These are phyloP conservation scores for Trifolium fragiferum DNA, from an alignment of 306 rosid genomes.

Conservation along the genomic window DNA sequence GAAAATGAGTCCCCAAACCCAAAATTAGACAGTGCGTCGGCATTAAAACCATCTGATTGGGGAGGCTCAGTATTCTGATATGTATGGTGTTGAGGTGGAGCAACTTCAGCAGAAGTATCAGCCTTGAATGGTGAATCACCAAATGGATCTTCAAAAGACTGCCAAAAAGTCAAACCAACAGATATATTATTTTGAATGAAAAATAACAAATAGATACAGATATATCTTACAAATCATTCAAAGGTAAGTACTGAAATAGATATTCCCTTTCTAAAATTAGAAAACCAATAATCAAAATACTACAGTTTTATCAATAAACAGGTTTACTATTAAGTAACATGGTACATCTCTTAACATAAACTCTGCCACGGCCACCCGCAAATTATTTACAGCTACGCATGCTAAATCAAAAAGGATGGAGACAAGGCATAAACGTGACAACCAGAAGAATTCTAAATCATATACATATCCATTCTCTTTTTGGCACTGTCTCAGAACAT, in stretches of 20 bases:
- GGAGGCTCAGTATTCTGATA: conserved; percentile 49
- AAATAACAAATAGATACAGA: conserved; percentile 13
- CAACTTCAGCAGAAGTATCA: conserved; percentile 56
- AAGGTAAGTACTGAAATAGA: conserved; percentile 12
- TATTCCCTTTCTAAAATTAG: conserved; percentile 4
- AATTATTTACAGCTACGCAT: conserved; percentile 2
- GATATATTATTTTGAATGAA: conserved; percentile 33
- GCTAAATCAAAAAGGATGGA: conserved; percentile 20
- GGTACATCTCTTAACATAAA: conserved; percentile 15
- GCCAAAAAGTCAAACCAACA: conserved; percentile 42
- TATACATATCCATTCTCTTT: conserved; percentile 1
- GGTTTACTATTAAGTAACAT: not conserved
- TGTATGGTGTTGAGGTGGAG: conserved; percentile 56
- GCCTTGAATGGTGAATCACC: conserved; percentile 94
- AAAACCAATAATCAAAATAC: conserved; percentile 25
- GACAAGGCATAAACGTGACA: conserved; percentile 3
- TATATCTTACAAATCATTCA: conserved; percentile 21
- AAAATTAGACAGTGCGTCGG: conserved; percentile 57
- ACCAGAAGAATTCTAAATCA: conserved; percentile 27
- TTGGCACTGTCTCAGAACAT: conserved; percentile 13
- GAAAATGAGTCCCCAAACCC: conserved; percentile 72
- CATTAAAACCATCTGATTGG: conserved; percentile 47
- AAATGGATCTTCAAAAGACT: conserved; percentile 89
- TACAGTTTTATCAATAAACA: conserved; percentile 23
- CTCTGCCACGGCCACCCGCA: conserved; percentile 4